phyloP scores from a whole-genome alignment of 179 eudicot genomes.

The Sideroxylon spinosum region DNA sequence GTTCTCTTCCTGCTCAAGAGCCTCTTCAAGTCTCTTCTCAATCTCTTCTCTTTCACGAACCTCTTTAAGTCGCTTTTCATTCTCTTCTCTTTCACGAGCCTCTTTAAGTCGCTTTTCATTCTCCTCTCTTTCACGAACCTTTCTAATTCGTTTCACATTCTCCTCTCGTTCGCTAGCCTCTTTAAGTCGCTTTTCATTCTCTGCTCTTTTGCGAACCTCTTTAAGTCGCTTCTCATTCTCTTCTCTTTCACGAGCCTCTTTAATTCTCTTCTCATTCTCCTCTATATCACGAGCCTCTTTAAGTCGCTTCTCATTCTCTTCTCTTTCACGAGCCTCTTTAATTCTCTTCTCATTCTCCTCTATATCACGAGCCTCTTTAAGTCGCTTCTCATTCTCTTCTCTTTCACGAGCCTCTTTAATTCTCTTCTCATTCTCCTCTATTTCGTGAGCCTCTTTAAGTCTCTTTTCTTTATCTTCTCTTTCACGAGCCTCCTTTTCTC shows the following conservation, averaged over 20 bases:
- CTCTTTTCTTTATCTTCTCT: conserved; percentile 24
- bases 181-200: conserved; percentile 1
- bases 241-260: conserved; percentile 4
- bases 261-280: conserved; percentile 18
- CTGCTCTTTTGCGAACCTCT: too few species aligned
- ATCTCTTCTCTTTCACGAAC: conserved; percentile 24
- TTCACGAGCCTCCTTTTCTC: conserved; percentile 21
- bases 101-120: conserved; percentile 23
- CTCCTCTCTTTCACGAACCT: conserved; percentile 30
- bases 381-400: conserved; percentile 16
- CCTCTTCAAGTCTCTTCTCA: conserved; percentile 18
- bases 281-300: conserved; percentile 22
- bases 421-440: conserved; percentile 25
- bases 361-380: conserved; percentile 18
- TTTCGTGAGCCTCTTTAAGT: conserved; percentile 23
- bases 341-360: conserved; percentile 23
- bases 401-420: conserved; percentile 23
- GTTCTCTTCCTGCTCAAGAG: conserved; percentile 22
- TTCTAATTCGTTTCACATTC: conserved; percentile 16
- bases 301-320: neutral
- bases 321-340: neutral
- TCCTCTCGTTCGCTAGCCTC: conserved; percentile 15
- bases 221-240: too few species aligned
- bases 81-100: conserved; percentile 13
- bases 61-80: conserved; percentile 21